Evolutionary conservation across 164 flowering plant genomes (phyloP).

Genomic region (Santalum album): DNA sequence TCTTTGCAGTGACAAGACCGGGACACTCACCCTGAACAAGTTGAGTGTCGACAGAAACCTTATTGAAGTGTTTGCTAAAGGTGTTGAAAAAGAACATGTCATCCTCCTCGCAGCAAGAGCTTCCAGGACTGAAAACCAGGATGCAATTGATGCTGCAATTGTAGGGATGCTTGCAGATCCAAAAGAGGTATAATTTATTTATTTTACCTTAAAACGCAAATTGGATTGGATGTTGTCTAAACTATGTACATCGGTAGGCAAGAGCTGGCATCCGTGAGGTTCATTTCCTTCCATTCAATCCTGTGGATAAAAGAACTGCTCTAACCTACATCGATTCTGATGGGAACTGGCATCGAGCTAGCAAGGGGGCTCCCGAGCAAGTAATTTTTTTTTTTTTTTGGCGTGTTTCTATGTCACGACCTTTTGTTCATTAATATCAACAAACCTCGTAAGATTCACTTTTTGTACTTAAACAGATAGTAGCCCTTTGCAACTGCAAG

Average conservation of each 20-base stretch:
- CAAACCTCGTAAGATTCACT: background rate
- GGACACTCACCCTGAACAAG: conserved; percentile 1
- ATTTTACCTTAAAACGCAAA: too few relatives aligned
- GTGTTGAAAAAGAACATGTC: background rate
- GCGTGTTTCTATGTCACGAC: background rate
- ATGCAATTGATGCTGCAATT: conserved; percentile 4
- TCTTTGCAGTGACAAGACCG: conserved; percentile 1
- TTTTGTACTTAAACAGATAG: background rate
- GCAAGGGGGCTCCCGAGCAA: conserved; percentile 4
- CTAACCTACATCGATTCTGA: background rate
- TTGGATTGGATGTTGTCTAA: background rate
- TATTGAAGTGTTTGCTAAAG: background rate
- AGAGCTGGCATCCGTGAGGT: conserved; percentile 4
- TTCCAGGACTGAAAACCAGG: conserved; percentile 4
- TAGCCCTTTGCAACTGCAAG: conserved; percentile 2
- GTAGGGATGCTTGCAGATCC: conserved; percentile 4
- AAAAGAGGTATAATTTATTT: background rate
- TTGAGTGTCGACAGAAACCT: conserved; percentile 1
- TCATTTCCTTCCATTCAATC: conserved; percentile 1
- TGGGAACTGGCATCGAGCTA: conserved; percentile 2
- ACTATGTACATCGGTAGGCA: background rate
- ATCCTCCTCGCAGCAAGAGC: conserved; percentile 1
- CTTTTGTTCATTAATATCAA: background rate
- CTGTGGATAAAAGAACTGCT: conserved; percentile 3
- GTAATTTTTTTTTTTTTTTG: background rate